Base-by-base conservation (phyloP, 2,329 filamentous ascomycete genomes). In the Berkeleyomyces rouxiae region DNA sequence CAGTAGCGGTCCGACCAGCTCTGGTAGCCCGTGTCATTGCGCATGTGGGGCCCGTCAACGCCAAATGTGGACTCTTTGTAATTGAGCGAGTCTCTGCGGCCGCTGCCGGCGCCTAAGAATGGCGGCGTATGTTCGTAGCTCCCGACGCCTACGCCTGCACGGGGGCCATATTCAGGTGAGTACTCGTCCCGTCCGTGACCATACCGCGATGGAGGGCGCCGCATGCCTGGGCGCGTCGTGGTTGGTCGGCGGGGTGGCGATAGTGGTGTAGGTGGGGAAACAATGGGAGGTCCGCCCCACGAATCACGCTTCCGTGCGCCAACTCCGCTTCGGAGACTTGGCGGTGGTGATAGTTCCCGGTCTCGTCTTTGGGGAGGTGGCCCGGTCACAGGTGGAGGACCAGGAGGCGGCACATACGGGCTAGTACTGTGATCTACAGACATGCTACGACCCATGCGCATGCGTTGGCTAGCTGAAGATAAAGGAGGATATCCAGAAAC, bases 371-470 rank as follows among this genome's bases (percentile, higher is more conserved):
- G 11, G 2, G 43, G 60, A 43, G 33, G 53, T 7, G 42, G 36
- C n/a, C 58, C 40, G 7, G 39, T 10, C 3, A 40, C 7, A 3
- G 42, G 42, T 37, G 47, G 60, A 3, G 58, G 58, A 44, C 40
- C 58, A 33, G 43, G 3, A n/a, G 59, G 33, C 31, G 49, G 63
- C 1, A 49, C 11, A 47, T 62, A 65, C 5, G 63, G 63, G 37
- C 60, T 62, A 36, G 63, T 43, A 7, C 60, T 47, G 36, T 65
- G 61, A n/a, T 65, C 63, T 16, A 65, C 63, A 6, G 63, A 65
- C 61, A 63, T 61, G 11, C 63, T 65, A 16, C 63, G 63, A 5
- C 31, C 42, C 4, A 62, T 55, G 33, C 61, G 46, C 33, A 31
- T 43, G 31, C 58, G 47, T 40, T 51, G 40, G 46, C 42, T 47